A percentile compares a stretch with the other conserved stretches of the same genome.
These are phyloP conservation scores for Tetracentron sinense DNA, from an alignment of 164 flowering plant genomes.

Conservation along the genomic window DNA sequence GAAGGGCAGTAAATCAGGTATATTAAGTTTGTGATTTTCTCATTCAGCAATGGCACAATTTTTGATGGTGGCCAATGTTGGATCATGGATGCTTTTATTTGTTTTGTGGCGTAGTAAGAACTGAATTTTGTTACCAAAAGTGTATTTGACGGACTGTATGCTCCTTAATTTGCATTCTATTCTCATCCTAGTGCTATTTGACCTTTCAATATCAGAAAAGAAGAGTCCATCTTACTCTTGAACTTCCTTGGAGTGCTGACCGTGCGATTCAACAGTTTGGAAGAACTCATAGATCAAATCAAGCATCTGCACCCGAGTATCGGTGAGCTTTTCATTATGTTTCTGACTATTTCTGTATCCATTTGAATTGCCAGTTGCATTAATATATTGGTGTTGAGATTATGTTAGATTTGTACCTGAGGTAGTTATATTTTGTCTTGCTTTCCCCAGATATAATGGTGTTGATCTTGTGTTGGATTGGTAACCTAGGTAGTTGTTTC, in stretches of 20 bases:
- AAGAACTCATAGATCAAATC: slow-evolving; percentile 98
- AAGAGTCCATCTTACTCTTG: slow-evolving; percentile 92
- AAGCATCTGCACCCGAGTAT: slow-evolving; percentile 96
- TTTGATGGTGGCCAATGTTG: background rate
- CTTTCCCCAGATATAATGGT: too few species aligned
- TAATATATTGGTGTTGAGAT: background rate
- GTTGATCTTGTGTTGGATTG: too few species aligned
- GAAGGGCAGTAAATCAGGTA: slow-evolving; percentile 92
- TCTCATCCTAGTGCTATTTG: background rate
- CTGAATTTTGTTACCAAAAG: too few species aligned
- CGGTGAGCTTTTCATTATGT: slow-evolving; percentile 40
- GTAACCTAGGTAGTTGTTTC: too few species aligned
- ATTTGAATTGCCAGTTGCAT: background rate
- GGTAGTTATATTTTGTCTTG: too few species aligned
- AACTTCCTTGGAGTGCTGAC: slow-evolving; percentile 99
- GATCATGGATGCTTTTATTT: too few species aligned
- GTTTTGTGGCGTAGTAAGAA: background rate
- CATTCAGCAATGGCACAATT: background rate
- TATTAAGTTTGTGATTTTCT: background rate
- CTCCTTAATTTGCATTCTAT: slow-evolving; percentile 2
- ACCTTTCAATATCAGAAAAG: slow-evolving; percentile 54
- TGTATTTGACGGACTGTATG: background rate
- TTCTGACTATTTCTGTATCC: background rate
- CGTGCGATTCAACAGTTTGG: slow-evolving; percentile 99
- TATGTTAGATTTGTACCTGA: too few species aligned